These are phyloP conservation scores for Cyanophora paradoxa DNA, from an alignment of 78 protist genomes.

Conservation along the genomic window DNA sequence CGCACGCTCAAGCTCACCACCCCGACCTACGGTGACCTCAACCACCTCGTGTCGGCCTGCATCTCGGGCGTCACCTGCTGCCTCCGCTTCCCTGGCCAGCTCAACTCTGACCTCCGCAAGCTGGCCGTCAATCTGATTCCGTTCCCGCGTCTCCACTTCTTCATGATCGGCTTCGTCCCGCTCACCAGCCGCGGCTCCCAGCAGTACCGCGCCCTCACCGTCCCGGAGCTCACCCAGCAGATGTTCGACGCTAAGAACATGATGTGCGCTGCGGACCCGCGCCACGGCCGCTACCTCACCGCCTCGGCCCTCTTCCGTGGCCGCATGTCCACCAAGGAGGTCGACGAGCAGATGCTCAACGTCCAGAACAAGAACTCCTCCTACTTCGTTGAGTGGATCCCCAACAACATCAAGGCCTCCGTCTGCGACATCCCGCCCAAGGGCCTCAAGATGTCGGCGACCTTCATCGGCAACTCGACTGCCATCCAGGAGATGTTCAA, in stretches of 20 bases:
- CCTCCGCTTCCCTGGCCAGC: constrained; percentile 97
- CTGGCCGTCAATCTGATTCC: constrained; percentile 96
- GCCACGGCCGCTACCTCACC: constrained; percentile 91
- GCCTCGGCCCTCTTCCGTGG: constrained; percentile 95
- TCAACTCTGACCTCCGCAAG: constrained; percentile 93
- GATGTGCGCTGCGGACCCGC: constrained; percentile 98
- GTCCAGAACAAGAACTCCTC: constrained; percentile 88
- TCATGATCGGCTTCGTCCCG: constrained; percentile 94
- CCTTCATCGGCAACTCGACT: constrained; percentile 95
- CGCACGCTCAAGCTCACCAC: constrained; percentile 59
- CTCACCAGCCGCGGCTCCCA: constrained; percentile 76
- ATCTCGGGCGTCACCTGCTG: constrained; percentile 93
- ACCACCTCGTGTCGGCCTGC: constrained; percentile 86
- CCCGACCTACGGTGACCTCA: constrained; percentile 92
- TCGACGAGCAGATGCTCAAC: constrained; percentile 92
- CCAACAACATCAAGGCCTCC: constrained; percentile 94
- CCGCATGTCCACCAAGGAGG: constrained; percentile 91
- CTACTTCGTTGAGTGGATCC: constrained; percentile 98
- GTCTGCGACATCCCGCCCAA: constrained; percentile 96
- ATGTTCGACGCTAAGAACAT: constrained; percentile 97
- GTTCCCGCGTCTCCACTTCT: constrained; percentile 98
- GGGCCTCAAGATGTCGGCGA: constrained; percentile 92
- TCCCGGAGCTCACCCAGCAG: constrained; percentile 96
- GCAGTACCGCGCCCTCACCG: constrained; percentile 84
- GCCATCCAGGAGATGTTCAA: constrained; percentile 96